A percentile compares a stretch with the other conserved stretches of the same genome.
These are phyloP conservation scores for Saprolegnia parasitica DNA, from an alignment of 352 stramenopile genomes.

Conservation along the genomic window DNA sequence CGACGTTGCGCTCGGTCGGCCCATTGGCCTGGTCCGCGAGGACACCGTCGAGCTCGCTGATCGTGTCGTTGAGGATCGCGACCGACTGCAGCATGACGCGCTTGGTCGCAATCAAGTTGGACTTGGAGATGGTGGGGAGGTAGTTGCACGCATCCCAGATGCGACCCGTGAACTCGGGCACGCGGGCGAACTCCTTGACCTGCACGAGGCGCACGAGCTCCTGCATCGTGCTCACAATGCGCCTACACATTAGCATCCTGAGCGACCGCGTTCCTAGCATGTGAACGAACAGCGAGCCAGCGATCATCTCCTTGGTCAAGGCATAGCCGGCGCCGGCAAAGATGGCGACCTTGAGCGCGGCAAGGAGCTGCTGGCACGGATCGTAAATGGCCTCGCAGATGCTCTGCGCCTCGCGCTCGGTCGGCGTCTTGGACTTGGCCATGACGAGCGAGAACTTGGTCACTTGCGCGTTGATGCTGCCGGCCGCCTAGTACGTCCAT, in stretches of 20 bases:
- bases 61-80: constrained; percentile 73
- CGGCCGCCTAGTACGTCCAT: constrained; percentile 41
- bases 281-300: constrained; percentile 46
- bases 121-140: constrained; percentile 66
- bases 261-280: not conserved
- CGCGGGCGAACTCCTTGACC: constrained; percentile 41
- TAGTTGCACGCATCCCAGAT: constrained; percentile 74
- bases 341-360: constrained; percentile 68
- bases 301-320: constrained; percentile 68
- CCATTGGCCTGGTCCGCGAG: constrained; percentile 45
- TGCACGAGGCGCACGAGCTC: constrained; percentile 48
- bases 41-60: constrained; percentile 76
- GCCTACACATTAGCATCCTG: constrained; percentile 42
- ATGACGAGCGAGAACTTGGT: constrained; percentile 88
- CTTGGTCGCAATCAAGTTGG: constrained; percentile 82
- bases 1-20: constrained; percentile 40
- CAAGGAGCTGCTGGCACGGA: constrained; percentile 71
- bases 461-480: constrained; percentile 67
- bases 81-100: constrained; percentile 83
- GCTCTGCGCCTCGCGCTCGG: constrained; percentile 56
- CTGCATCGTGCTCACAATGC: constrained; percentile 67
- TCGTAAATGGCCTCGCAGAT: constrained; percentile 76
- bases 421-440: constrained; percentile 55
- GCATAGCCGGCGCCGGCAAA: constrained; percentile 73
- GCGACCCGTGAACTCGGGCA: constrained; percentile 71